A percentile compares a stretch with the other conserved stretches of the same genome.
phyloP scores from a whole-genome alignment of 2,329 filamentous ascomycete genomes.

The Trichoderma breve region DNA sequence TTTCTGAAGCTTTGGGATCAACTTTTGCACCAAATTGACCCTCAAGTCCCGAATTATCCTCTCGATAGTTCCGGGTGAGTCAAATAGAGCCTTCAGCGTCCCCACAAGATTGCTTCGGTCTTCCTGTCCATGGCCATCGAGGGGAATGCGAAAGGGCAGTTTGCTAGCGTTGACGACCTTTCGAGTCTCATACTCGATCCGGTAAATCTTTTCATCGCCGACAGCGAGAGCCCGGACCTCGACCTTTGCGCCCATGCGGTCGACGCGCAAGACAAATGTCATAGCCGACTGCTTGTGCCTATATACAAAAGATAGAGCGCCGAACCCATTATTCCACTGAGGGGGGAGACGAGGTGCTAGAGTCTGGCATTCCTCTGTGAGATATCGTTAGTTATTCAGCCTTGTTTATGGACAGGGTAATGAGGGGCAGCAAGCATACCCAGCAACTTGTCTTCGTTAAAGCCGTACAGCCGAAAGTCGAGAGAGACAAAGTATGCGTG shows the following conservation, averaged over 20 bases:
- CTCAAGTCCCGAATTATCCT: conserved; percentile 61
- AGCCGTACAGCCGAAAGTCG: conserved; percentile 76
- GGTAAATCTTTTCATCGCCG: conserved; percentile 76
- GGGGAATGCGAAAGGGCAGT: conserved; percentile 56
- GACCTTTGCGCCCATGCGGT: conserved; percentile 78
- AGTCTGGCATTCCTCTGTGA: conserved; percentile 47
- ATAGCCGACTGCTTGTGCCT: conserved; percentile 81
- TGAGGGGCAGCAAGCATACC: conserved; percentile 44
- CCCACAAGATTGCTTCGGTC: conserved; percentile 48
- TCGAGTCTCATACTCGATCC: conserved; percentile 67
- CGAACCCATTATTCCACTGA: conserved; percentile 75
- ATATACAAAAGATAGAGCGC: conserved; percentile 80
- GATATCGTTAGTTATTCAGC: neutral
- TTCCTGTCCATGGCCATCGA: conserved; percentile 44
- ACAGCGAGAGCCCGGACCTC: conserved; percentile 77
- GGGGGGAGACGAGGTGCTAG: conserved; percentile 64
- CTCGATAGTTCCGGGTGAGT: conserved; percentile 66
- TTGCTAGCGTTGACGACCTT: conserved; percentile 68
- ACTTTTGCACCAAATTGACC: conserved; percentile 76
- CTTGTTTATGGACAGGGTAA: neutral
- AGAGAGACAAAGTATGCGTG: conserved; percentile 81
- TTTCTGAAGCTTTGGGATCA: conserved; percentile 74
- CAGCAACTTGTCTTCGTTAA: conserved; percentile 77
- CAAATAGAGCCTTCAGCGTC: conserved; percentile 64
- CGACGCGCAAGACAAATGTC: conserved; percentile 78